Conservation (phyloP, 495 filamentous ascomycete genomes). For the Trichoderma parareesei region DNA sequence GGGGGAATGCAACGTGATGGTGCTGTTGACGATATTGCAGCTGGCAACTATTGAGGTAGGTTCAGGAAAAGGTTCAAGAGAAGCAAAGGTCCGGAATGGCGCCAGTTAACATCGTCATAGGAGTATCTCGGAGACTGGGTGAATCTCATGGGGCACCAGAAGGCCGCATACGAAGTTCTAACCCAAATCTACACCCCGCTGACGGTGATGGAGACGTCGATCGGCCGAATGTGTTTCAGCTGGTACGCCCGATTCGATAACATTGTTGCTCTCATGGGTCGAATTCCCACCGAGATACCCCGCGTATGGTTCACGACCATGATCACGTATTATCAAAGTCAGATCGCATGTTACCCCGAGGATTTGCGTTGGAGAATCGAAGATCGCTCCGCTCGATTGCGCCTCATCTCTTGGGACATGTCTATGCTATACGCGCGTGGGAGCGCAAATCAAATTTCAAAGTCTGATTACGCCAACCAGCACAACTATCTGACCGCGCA, state of each 20-base stretch:
- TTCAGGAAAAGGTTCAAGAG: neutral
- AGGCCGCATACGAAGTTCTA: constrained; percentile 75
- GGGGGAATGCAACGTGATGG: constrained; percentile 63
- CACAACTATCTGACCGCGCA: constrained; percentile 47
- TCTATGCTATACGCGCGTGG: constrained; percentile 68
- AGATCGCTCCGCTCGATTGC: constrained; percentile 52
- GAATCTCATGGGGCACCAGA: constrained; percentile 86
- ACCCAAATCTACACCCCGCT: constrained; percentile 70
- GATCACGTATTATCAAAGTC: constrained; percentile 53
- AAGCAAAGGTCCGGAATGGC: neutral
- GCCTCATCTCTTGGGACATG: constrained; percentile 74
- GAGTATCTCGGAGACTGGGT: constrained; percentile 94
- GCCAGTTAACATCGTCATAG: constrained; percentile 42
- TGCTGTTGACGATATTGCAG: constrained; percentile 80
- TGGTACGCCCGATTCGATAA: constrained; percentile 93
- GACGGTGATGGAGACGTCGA: constrained; percentile 59
- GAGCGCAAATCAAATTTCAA: constrained; percentile 50
- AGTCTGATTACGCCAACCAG: constrained; percentile 56
- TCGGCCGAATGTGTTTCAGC: constrained; percentile 60
- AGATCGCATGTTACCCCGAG: constrained; percentile 51
- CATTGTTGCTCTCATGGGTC: constrained; percentile 73
- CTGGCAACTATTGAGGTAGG: constrained; percentile 88
- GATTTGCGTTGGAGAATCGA: constrained; percentile 60
- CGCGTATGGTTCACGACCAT: constrained; percentile 72
- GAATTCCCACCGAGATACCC: constrained; percentile 61